Conservation (phyloP, 345 rosid species). For the Eucalyptus dawsonii region DNA sequence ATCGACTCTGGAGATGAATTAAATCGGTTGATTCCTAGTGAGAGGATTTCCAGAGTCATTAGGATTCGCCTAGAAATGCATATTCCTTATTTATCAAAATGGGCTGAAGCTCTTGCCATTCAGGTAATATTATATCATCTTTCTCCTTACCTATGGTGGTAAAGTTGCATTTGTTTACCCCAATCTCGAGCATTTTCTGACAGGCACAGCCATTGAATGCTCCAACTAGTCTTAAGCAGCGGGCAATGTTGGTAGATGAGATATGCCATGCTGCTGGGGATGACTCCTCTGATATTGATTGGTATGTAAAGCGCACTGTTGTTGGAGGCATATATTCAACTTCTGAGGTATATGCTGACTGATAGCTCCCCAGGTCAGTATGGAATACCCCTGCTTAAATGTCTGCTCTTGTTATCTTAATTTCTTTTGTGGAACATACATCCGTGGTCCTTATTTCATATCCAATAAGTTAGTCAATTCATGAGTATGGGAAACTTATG, state of each 20-base stretch:
- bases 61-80: slow-evolving; percentile 84
- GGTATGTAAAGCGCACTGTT: slow-evolving; percentile 84
- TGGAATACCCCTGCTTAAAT: neutral
- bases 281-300: slow-evolving; percentile 61
- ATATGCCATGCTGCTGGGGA: slow-evolving; percentile 81
- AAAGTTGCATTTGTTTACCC: neutral
- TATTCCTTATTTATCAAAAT: slow-evolving; percentile 77
- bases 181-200: neutral
- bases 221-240: slow-evolving; percentile 78
- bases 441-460: neutral
- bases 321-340: slow-evolving; percentile 95
- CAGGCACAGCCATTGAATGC: slow-evolving; percentile 84
- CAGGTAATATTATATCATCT: slow-evolving; percentile 25
- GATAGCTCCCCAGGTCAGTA: slow-evolving; percentile 76
- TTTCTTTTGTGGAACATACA: neutral
- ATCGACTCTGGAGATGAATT: slow-evolving; percentile 52
- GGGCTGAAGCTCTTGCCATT: slow-evolving; percentile 96
- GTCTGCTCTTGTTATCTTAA: neutral
- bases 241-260: slow-evolving; percentile 84
- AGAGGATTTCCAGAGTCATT: slow-evolving; percentile 54
- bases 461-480: neutral
- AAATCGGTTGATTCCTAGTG: slow-evolving; percentile 49
- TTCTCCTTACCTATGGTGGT: neutral
- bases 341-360: slow-evolving; percentile 89
- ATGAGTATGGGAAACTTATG: neutral